Evolutionary conservation across 1,284 basidiomycete genomes (phyloP).

Genomic region (Bjerkandera adusta): DNA sequence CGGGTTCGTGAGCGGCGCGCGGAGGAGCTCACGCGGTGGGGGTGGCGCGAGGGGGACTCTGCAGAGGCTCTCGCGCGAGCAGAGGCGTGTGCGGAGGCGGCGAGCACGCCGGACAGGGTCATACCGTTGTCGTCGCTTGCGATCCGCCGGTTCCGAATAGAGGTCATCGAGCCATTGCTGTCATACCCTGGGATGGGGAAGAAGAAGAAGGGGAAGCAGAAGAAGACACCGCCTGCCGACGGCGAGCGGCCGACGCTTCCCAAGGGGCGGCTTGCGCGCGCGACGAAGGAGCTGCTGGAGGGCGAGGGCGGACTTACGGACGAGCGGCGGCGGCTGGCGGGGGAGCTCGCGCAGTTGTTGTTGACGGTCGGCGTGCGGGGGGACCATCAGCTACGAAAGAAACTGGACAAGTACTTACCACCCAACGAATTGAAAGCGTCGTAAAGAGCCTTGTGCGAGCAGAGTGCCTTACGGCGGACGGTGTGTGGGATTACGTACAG

Average conservation of each 20-base stretch:
- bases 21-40: constrained; percentile 69
- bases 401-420: constrained; percentile 52
- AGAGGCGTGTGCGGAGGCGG: constrained; percentile 71
- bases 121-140: constrained; percentile 63
- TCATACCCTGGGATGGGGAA: constrained; percentile 60
- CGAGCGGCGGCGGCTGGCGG: constrained; percentile 44
- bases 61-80: constrained; percentile 47
- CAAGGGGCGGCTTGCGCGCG: constrained; percentile 63
- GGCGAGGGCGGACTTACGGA: constrained; percentile 44
- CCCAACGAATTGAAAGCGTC: too few species aligned
- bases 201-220: constrained; percentile 52
- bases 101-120: constrained; percentile 61
- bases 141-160: constrained; percentile 64
- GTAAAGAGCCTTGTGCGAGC: too few species aligned
- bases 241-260: constrained; percentile 41
- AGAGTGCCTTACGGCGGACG: too few species aligned
- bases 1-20: constrained; percentile 54
- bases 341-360: constrained; percentile 50
- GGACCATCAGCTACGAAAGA: constrained; percentile 65
- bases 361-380: constrained; percentile 53
- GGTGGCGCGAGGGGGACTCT: constrained; percentile 52
- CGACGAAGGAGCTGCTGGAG: constrained; percentile 62
- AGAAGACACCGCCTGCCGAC: constrained; percentile 32
- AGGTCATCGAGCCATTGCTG: constrained; percentile 66
- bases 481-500: too few species aligned